Percentiles rank a stretch among this genome's conserved stretches.
Conservation (phyloP, 495 filamentous ascomycete genomes). For the Chaetomium tenue region DNA sequence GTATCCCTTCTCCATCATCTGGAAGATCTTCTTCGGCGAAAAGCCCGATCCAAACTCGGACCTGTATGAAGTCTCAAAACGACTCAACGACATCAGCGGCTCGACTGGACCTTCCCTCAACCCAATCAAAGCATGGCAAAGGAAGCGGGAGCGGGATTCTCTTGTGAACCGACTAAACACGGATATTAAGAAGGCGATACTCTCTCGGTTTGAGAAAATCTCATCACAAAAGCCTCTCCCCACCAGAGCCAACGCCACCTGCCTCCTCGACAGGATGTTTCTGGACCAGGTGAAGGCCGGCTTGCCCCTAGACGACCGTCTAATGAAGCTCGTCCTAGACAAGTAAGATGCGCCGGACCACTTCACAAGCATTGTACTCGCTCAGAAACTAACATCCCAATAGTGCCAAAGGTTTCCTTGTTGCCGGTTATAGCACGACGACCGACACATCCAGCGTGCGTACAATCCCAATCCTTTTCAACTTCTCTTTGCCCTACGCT, state of each 20-base stretch:
- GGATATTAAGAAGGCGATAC: background rate
- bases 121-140: constrained; percentile 5
- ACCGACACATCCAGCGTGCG: constrained; percentile 20
- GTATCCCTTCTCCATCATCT: constrained; percentile 25
- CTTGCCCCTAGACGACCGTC: constrained; percentile 13
- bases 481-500: background rate
- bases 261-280: constrained; percentile 29
- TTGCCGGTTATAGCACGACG: constrained; percentile 25
- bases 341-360: constrained; percentile 12
- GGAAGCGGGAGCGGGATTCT: background rate
- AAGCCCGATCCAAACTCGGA: background rate
- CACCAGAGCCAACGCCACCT: constrained; percentile 6
- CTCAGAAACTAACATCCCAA: background rate
- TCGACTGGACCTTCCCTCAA: background rate
- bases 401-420: constrained; percentile 24
- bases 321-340: constrained; percentile 11
- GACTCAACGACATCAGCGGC: constrained; percentile 1
- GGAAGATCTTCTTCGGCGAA: constrained; percentile 24
- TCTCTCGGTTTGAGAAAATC: constrained; percentile 16
- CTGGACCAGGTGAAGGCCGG: constrained; percentile 13
- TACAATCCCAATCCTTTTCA: background rate
- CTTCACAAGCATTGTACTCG: background rate
- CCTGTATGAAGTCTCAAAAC: background rate
- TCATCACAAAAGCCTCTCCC: constrained; percentile 13
- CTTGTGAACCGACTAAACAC: background rate